A percentile compares a stretch with the other conserved stretches of the same genome.
Conservation (phyloP, 1,284 basidiomycete species). For the Lentinus polychrous region DNA sequence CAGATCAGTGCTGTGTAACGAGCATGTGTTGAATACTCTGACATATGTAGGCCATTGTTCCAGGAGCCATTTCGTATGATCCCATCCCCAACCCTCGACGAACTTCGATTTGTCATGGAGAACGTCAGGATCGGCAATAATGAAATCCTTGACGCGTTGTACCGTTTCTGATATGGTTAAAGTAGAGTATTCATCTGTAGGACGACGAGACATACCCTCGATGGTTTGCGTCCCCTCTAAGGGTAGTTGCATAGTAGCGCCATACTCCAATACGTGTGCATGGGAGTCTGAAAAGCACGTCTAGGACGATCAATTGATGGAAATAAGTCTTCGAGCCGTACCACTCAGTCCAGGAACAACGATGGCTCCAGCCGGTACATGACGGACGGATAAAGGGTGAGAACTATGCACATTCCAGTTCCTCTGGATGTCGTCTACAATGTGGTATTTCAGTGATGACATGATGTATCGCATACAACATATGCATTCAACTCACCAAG, state of each 20-base stretch:
- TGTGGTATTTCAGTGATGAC: neutral
- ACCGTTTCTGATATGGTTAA: constrained; percentile 47
- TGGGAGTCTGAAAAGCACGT: constrained; percentile 61
- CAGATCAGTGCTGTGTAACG: neutral
- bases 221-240: constrained; percentile 60
- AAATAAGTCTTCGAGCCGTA: constrained; percentile 19
- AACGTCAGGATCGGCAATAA: constrained; percentile 51
- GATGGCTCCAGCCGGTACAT: constrained; percentile 46
- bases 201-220: constrained; percentile 32
- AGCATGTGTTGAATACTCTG: constrained; percentile 3
- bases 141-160: constrained; percentile 55
- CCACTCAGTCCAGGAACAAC: constrained; percentile 65
- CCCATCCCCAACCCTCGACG: constrained; percentile 86
- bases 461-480: constrained; percentile 2
- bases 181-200: constrained; percentile 4
- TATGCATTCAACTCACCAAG: constrained; percentile 37
- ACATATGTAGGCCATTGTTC: constrained; percentile 69
- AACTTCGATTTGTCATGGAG: constrained; percentile 50
- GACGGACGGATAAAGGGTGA: constrained; percentile 33
- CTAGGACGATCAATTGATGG: constrained; percentile 4
- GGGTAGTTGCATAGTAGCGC: constrained; percentile 55
- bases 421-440: constrained; percentile 36
- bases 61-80: constrained; percentile 75
- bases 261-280: constrained; percentile 74
- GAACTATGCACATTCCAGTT: constrained; percentile 28